Conservation (phyloP, 192 early-diverging fungal genomes). For the Gigaspora rosea region DNA sequence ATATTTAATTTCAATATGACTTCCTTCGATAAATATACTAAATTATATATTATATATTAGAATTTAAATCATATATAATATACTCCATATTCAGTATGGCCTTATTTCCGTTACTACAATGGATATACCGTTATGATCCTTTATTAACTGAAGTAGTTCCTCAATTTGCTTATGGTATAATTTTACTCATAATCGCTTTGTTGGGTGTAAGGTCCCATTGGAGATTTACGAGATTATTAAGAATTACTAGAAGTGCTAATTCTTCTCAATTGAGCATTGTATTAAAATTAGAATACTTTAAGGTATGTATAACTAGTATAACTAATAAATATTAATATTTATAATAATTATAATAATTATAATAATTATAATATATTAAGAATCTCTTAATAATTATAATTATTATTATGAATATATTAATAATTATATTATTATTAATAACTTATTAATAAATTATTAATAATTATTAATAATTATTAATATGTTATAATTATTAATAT, state of each 20-base stretch:
- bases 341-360: too few relatives aligned
- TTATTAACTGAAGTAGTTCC: slow-evolving; percentile 44
- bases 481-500: neutral
- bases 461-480: neutral
- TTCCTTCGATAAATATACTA: neutral
- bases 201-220: slow-evolving; percentile 25
- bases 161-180: slow-evolving; percentile 42
- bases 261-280: neutral
- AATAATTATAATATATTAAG: too few relatives aligned
- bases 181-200: slow-evolving; percentile 5
- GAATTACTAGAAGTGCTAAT: neutral
- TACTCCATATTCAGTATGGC: slow-evolving; percentile 37
- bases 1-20: too few relatives aligned
- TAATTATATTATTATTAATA: too few relatives aligned
- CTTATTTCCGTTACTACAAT: slow-evolving; percentile 45
- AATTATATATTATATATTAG: slow-evolving; percentile 10
- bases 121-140: slow-evolving; percentile 25
- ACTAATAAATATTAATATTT: too few relatives aligned
- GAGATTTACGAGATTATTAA: slow-evolving; percentile 23
- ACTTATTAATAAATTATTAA: too few relatives aligned
- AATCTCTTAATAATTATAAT: too few relatives aligned
- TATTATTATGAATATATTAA: too few relatives aligned
- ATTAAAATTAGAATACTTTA: slow-evolving; percentile 27
- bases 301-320: neutral
- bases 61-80: slow-evolving; percentile 49